These are phyloP conservation scores for Phytopythium delawarense DNA, from an alignment of 352 stramenopile species.

Conservation along the genomic window DNA sequence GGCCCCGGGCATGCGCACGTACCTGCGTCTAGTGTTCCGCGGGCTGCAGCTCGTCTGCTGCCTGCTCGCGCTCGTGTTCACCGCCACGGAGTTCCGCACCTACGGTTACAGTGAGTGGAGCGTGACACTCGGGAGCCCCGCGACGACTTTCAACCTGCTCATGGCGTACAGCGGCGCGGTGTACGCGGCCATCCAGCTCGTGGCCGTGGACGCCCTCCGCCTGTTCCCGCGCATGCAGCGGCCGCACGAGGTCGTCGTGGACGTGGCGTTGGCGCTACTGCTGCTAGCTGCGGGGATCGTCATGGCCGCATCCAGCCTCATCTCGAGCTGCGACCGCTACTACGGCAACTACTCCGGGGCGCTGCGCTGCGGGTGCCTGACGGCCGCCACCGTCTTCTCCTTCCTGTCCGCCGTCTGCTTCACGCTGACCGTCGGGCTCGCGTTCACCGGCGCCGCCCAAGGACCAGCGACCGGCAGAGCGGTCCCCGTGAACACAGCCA, in stretches of 20 bases:
- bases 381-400: slow-evolving; percentile 38
- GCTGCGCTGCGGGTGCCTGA: slow-evolving; percentile 47
- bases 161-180: neutral
- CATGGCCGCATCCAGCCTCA: slow-evolving; percentile 1
- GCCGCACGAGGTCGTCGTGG: neutral
- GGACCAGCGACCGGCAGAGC: neutral
- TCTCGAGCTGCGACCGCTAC: slow-evolving; percentile 1
- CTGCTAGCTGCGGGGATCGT: neutral
- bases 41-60: slow-evolving; percentile 50
- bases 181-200: slow-evolving; percentile 1
- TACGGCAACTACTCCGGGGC: neutral
- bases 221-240: neutral
- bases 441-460: slow-evolving; percentile 16
- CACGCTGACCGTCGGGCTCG: slow-evolving; percentile 27
- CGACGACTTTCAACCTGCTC: slow-evolving; percentile 4
- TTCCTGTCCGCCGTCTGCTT: slow-evolving; percentile 43
- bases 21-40: slow-evolving; percentile 28
- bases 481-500: neutral
- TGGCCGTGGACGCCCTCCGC: neutral
- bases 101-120: slow-evolving; percentile 10
- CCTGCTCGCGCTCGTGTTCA: slow-evolving; percentile 41
- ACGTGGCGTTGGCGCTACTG: neutral
- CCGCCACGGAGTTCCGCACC: slow-evolving; percentile 30
- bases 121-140: neutral
- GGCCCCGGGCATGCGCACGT: slow-evolving; percentile 17